A percentile compares a stretch with the other conserved stretches of the same genome.
Conservation (phyloP, 805 yeast species). For the Ogataea paraovalis region DNA sequence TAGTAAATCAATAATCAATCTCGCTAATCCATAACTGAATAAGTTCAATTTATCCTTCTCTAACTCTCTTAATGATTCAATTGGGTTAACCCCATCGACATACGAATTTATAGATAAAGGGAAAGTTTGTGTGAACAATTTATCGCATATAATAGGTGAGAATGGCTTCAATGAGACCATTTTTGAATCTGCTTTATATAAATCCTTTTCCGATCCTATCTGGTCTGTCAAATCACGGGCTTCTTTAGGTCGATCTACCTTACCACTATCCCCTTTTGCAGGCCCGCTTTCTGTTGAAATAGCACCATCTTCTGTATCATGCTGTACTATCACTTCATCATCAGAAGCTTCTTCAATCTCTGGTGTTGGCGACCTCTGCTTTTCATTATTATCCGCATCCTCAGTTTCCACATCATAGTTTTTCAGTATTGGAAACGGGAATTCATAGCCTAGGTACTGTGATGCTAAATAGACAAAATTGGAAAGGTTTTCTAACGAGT, state of each 20-base stretch:
- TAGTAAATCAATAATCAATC: slow-evolving; percentile 19
- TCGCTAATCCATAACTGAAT: slow-evolving; percentile 17
- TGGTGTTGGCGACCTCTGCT: not conserved
- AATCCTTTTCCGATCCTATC: not conserved
- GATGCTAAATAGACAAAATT: slow-evolving; percentile 16
- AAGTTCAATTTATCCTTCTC: slow-evolving; percentile 14
- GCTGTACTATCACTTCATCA: not conserved
- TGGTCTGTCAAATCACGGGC: not conserved
- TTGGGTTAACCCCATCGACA: slow-evolving; percentile 3
- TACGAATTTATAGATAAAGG: slow-evolving; percentile 6
- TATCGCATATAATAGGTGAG: slow-evolving; percentile 3
- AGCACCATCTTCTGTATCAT: not conserved
- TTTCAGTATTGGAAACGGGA: slow-evolving; percentile 21
- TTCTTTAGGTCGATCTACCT: not conserved
- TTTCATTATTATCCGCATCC: not conserved
- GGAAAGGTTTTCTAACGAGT: slow-evolving; percentile 19
- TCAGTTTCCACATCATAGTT: slow-evolving; percentile 1
- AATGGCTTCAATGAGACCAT: too few species aligned
- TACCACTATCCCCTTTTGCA: not conserved
- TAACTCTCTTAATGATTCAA: slow-evolving; percentile 15
- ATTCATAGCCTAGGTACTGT: slow-evolving; percentile 10
- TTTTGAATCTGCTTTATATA: not conserved
- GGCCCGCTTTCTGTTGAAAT: not conserved
- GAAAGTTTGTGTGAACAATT: slow-evolving; percentile 1
- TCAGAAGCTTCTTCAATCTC: slow-evolving; percentile 1